A percentile compares a stretch with the other conserved stretches of the same genome.
Evolutionary conservation across 768 basidiomycete species (phyloP).

Genomic region (Lentinus brumalis): DNA sequence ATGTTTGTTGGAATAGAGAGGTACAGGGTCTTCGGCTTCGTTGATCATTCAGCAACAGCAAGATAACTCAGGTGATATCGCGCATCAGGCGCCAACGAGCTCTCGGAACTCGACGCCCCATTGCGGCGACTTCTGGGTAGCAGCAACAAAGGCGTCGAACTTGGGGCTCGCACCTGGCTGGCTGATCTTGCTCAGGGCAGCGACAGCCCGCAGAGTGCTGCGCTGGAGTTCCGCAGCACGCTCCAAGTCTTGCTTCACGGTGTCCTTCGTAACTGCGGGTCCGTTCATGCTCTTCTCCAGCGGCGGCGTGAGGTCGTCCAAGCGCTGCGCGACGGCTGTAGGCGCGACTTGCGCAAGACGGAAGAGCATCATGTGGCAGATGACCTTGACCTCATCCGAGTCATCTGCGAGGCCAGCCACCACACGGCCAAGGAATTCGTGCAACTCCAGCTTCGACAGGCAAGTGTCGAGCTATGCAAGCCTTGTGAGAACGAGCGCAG

Average conservation of each 20-base stretch:
- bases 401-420: constrained; percentile 84
- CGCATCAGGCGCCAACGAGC: constrained; percentile 35
- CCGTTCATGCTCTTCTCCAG: constrained; percentile 91
- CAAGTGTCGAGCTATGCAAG: constrained; percentile 81
- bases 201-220: constrained; percentile 86
- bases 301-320: constrained; percentile 83
- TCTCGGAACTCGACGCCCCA: constrained; percentile 78
- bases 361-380: constrained; percentile 94
- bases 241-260: constrained; percentile 91
- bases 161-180: constrained; percentile 61
- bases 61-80: background rate
- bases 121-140: constrained; percentile 61
- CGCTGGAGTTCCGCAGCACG: constrained; percentile 88
- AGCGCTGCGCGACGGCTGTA: constrained; percentile 74
- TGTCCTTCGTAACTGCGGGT: constrained; percentile 87
- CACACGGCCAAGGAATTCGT: constrained; percentile 80
- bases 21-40: too few relatives aligned
- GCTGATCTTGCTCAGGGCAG: constrained; percentile 79
- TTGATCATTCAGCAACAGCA: background rate
- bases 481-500: constrained; percentile 1
- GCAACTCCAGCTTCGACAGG: constrained; percentile 82
- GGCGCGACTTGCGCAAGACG: constrained; percentile 87
- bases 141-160: constrained; percentile 82
- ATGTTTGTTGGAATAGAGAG: too few relatives aligned
- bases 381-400: constrained; percentile 96